Evolutionary conservation across 768 basidiomycete genomes (phyloP).

Genomic region (Pisolithus albus): DNA sequence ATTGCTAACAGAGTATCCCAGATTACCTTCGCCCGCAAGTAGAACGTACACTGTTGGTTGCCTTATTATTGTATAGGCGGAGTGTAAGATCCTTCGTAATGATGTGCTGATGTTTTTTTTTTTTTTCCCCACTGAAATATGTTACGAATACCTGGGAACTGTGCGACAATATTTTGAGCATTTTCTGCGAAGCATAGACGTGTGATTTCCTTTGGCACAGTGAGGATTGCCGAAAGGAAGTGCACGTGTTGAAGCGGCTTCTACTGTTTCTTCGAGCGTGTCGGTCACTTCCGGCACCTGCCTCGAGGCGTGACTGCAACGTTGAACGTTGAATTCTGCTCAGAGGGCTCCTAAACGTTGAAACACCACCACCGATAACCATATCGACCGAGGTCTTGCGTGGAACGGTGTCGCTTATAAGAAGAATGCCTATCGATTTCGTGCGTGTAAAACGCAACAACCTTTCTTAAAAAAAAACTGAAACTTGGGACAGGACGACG

Average conservation of each 20-base stretch:
- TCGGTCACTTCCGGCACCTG: neutral
- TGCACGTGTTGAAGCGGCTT: too few relatives aligned
- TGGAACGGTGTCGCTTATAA: neutral
- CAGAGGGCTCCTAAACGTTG: too few relatives aligned
- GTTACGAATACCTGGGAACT: too few relatives aligned
- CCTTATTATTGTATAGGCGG: neutral
- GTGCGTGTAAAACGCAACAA: conserved; percentile 10
- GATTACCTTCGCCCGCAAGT: conserved; percentile 76
- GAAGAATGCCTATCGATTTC: conserved; percentile 14
- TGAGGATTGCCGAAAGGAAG: too few relatives aligned
- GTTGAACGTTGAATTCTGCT: too few relatives aligned
- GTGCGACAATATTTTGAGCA: too few relatives aligned
- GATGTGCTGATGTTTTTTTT: neutral
- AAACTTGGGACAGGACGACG: conserved; percentile 14
- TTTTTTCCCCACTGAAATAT: neutral
- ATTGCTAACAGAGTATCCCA: conserved; percentile 20
- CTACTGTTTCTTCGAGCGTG: neutral
- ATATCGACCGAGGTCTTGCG: too few relatives aligned
- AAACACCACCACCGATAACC: too few relatives aligned
- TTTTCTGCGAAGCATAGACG: too few relatives aligned
- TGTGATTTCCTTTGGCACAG: too few relatives aligned
- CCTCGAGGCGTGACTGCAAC: neutral
- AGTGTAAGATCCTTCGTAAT: neutral
- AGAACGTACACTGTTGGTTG: conserved; percentile 12
- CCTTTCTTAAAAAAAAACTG: neutral